Evolutionary conservation across 257 asterid genomes (phyloP), one percentile per base, ranked within the genome.

Genomic region (Anisodus tanguticus): DNA sequence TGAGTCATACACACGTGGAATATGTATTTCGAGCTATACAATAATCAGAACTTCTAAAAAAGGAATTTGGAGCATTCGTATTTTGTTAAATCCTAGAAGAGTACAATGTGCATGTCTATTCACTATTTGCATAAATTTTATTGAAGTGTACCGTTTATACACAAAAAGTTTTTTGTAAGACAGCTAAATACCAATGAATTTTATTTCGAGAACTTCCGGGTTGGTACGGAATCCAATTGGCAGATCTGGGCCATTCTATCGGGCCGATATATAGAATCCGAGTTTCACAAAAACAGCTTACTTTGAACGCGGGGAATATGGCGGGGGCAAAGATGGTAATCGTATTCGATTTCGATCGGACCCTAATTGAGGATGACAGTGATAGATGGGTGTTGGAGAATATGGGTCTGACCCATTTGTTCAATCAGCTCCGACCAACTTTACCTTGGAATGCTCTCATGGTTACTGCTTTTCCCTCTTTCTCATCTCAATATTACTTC

Each of bases 281-380:
- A 31, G 35, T 31, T 31, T 31, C 9, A 17, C 8, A 22, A n/a
- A 47, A n/a, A 45, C 17, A 3, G 67, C 53, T 15, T 68, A 68
- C 12, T 15, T 37, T 7, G 35, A 71, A 9, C 5, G 3, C n/a
- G 6, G 37, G 16, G 57, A 70, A 19, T 10, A 72, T 72, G 59
- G 80, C 31, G 55, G 80, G 39, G 58, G 10, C 17, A 45, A 85
- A 88, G 54, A 86, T 71, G 35, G 90, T 89, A 71, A 85, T 93
- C 4, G 67, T 92, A 62, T 93, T 95, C 84, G 98, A 93, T 82
- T 93, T 95, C 82, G 98, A 92, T 16, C 84, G 97, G 88, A 91
- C 98, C 60, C 92, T 95, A 59, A 93, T 93, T 64, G 93, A 91
- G 43, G 98, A 91, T 80, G 98, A 95, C 83, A 91, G 90, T 79